These are phyloP conservation scores for Fusarium transvaalense DNA, from an alignment of 2,329 filamentous ascomycete species.

Conservation along the genomic window DNA sequence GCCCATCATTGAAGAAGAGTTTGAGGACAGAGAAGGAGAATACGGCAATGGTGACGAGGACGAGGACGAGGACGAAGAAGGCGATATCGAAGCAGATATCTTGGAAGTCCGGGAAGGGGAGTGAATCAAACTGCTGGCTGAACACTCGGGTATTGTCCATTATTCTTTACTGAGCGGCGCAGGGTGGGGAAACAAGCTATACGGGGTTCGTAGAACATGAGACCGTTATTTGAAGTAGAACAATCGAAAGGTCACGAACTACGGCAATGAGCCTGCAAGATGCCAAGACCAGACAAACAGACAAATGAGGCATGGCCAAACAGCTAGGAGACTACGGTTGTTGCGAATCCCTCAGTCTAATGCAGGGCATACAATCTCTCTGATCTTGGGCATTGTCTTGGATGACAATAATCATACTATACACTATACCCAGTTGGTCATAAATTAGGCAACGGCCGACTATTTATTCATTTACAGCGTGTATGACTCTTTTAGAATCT, in stretches of 20 bases:
- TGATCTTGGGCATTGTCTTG: background rate
- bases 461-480: background rate
- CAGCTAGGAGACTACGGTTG: background rate
- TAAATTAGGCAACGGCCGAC: slow-evolving; percentile 6
- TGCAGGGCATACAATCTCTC: background rate
- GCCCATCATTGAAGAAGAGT: slow-evolving; percentile 47
- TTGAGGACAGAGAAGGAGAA: slow-evolving; percentile 50
- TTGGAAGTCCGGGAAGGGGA: slow-evolving; percentile 54
- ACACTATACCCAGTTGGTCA: background rate
- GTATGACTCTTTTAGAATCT: slow-evolving; percentile 6
- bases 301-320: background rate
- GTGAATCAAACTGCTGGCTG: slow-evolving; percentile 41
- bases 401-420: background rate
- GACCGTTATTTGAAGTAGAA: background rate
- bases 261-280: background rate
- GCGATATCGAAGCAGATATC: slow-evolving; percentile 52
- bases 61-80: slow-evolving; percentile 50
- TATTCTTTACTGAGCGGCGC: slow-evolving; percentile 21
- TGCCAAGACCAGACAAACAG: background rate
- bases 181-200: slow-evolving; percentile 8
- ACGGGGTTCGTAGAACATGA: background rate
- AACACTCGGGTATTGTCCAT: slow-evolving; percentile 14
- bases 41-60: slow-evolving; percentile 49
- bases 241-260: background rate
- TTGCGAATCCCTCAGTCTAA: background rate